Evolutionary conservation across 1,284 basidiomycete genomes (phyloP), one percentile per base, ranked within the genome.

Genomic region (Cryptococcus deneoformans): DNA sequence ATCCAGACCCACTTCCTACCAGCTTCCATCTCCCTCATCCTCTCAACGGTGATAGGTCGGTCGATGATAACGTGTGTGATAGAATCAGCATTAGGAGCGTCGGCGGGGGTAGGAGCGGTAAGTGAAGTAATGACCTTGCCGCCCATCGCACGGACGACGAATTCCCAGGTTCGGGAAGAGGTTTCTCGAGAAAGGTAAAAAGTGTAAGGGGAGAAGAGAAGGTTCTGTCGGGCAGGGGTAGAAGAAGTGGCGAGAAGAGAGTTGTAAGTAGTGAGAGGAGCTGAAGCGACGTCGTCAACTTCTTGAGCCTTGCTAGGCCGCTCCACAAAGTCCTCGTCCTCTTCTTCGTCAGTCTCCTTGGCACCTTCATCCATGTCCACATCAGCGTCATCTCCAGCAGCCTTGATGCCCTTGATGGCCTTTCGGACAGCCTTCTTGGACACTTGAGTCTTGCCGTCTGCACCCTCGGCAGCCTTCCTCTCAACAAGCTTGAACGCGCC

Each of bases 21-120:
- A 49, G 83, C 82, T 67, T 87, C 84, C 62, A 84, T 81, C 67
- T 88, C 84, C 56, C 84, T 84, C 50, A 82, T 73, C 3, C 83
- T 82, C 70, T 70, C 69, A 24, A 61, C 62, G 68, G 81, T 70
- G 80, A 82, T 76, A 0, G 96, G 96, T 57, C 96, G 85, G 77
- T 99, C 96, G 66, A 97, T 87, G 64, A 99, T 87, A 64, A 98
- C 88, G 79, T 99, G 96, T 5, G 96, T 99, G 71, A 99, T 95
- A 34, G 85, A 84, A 54, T 87, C 84, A 67, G 90, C 88, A 44
- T 77, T 77, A 72, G 70, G 57, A 5, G 68, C 60, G 12, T 61
- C 57, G 46, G 60, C 53, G 12, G 78, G 72, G 1, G 90, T 86
- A 49, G 85, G 77, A n/a, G 88, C 92, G 58, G 94, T 85, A 24